Base-by-base conservation (phyloP, 2,329 filamentous ascomycete species). In the Trichoderma afroharzianum region DNA sequence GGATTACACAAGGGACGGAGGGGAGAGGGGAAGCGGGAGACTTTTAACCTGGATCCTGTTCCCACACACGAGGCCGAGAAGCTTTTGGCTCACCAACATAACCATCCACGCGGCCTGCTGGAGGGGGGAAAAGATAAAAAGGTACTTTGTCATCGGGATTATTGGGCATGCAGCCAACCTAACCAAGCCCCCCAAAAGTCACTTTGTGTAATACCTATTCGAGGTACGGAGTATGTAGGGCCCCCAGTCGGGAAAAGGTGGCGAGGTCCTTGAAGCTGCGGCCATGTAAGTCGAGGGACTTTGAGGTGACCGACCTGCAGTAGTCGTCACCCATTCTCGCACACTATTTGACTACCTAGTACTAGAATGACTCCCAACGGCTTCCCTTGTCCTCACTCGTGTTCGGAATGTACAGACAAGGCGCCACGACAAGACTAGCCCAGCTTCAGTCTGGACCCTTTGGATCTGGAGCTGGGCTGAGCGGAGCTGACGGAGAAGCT, bases 191-290 rank as follows among this genome's bases (percentile, higher is more conserved):
- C n/a, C n/a, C n/a, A 4, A 32, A 63, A 63, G 47, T 50, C 32
- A 36, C 26, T 39, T 39, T 39, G 30, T 36, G 28, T 32, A 32
- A 39, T 43, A 28, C 33, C 61, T 6, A 30, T 39, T 50, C 62
- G 47, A 30, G 28, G 39, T 24, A 47, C 62, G 47, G 24, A 21
- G 39, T 24, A 47, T 43, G 21, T 28, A 30, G 24, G 21, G 33
- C 2, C 3, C 55, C 66, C 36, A 68, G 66, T 61, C 36, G 55
- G 66, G 55, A 26, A 47, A 47, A 61, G 26, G 55, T 61, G 66
- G 66, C 66, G 66, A 68, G 39, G 66, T 30, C 55, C 55, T n/a
- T 57, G 63, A 8, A 8, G 63, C 21, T 67, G 47, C 63, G 47
- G 30, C 21, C 15, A 30, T 67, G 63, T 39, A 30, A 39, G 24